A percentile compares a stretch with the other conserved stretches of the same genome.
Conservation (phyloP, 78 protist genomes). For the Diacronema lutheri region DNA sequence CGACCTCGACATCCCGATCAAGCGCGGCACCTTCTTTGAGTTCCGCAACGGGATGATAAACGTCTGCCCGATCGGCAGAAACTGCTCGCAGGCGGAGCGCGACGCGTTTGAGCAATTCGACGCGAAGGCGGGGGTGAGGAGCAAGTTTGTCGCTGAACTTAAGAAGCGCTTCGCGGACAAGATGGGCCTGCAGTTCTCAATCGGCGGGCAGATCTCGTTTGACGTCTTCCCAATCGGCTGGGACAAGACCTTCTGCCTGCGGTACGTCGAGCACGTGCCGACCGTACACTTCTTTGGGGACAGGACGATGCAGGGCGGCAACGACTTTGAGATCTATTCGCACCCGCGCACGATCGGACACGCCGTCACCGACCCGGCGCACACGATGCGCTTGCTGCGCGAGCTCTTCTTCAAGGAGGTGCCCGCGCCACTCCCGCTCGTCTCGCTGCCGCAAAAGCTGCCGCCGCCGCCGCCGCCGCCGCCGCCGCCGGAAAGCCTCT, state of each 20-base stretch:
- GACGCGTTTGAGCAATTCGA: constrained; percentile 73
- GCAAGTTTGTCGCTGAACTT: constrained; percentile 67
- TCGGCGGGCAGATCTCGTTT: constrained; percentile 97
- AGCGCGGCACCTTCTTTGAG: constrained; percentile 96
- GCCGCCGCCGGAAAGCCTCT: no score
- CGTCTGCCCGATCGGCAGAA: constrained; percentile 97
- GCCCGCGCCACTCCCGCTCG: no score
- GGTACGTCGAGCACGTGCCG: constrained; percentile 43
- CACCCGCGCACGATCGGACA: constrained; percentile 74
- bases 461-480: no score
- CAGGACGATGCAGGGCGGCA: constrained; percentile 87
- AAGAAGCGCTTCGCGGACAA: constrained; percentile 64
- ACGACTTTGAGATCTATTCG: constrained; percentile 95
- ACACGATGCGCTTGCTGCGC: constrained; percentile 62
- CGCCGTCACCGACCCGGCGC: constrained; percentile 87
- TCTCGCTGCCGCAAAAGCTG: no score
- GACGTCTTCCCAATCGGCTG: constrained; percentile 96
- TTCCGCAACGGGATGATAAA: constrained; percentile 98
- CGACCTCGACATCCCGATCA: constrained; percentile 80
- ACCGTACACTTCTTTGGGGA: constrained; percentile 96
- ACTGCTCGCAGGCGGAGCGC: constrained; percentile 93
- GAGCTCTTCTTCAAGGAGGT: no score
- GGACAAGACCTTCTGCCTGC: constrained; percentile 40
- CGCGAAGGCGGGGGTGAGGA: constrained; percentile 76
- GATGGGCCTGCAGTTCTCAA: constrained; percentile 74